Evolutionary conservation across 2,329 filamentous ascomycete species (phyloP).

Genomic region (Claviceps purpurea): DNA sequence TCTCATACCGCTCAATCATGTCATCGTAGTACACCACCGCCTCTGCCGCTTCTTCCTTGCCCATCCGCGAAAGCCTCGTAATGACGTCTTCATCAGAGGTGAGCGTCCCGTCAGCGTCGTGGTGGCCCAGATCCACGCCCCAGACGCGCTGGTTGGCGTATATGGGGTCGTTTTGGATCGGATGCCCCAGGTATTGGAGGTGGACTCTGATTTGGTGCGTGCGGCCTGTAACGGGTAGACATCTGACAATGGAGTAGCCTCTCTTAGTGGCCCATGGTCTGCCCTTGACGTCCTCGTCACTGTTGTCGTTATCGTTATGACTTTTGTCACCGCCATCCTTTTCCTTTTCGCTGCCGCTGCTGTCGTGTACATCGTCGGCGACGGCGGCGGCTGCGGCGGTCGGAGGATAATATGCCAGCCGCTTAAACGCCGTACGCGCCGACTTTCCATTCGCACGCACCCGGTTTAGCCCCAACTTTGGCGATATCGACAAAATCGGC

Average conservation of each 20-base stretch:
- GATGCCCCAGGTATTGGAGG: constrained; percentile 84
- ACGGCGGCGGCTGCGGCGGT: background rate
- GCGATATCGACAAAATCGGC: constrained; percentile 85
- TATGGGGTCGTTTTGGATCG: constrained; percentile 94
- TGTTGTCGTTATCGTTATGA: background rate
- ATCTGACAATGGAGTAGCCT: constrained; percentile 90
- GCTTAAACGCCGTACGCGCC: constrained; percentile 81
- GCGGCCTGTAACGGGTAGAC: constrained; percentile 80
- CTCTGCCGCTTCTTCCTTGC: constrained; percentile 83
- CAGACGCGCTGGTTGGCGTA: constrained; percentile 93
- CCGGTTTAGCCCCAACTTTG: constrained; percentile 85
- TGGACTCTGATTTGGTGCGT: constrained; percentile 95
- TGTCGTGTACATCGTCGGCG: no score
- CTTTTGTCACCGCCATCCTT: no score
- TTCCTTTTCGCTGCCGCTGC: no score
- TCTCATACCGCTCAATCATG: constrained; percentile 82
- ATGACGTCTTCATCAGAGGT: constrained; percentile 86
- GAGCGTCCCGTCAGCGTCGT: constrained; percentile 49
- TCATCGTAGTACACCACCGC: constrained; percentile 89
- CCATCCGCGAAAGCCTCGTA: constrained; percentile 72
- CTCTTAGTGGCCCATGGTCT: constrained; percentile 40
- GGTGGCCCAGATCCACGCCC: constrained; percentile 61
- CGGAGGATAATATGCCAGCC: constrained; percentile 79
- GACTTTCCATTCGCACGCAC: constrained; percentile 88
- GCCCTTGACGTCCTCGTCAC: constrained; percentile 11